Evolutionary conservation across 257 asterid genomes (phyloP), one percentile per base, ranked within the genome.

Genomic region (Solanum dulcamara): DNA sequence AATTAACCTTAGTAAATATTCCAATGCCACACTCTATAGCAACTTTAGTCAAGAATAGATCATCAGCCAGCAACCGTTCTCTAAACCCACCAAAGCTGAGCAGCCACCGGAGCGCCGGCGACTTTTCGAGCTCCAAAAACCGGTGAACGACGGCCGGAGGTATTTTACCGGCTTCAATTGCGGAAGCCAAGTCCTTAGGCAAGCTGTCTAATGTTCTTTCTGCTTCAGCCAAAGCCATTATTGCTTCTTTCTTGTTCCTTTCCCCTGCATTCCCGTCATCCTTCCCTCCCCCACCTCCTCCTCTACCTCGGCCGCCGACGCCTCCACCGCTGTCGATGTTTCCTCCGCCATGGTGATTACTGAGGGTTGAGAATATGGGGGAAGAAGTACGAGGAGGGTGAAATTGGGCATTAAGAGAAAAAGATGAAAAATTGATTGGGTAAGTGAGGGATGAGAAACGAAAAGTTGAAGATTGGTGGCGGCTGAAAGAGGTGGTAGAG

Each of bases 11-110:
- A 44, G 98, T 96, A 77, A 96, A 96, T 88, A 94, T 86, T 77
- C 98, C 99, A 86, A 96, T 96, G 59, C 99, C 99, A 86, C 99
- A 96, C 84, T 96, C 99, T 79, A 94, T 96, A n/a, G 86, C 99
- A 89, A 96, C 98, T 90, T 96, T 96, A 84, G 99, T 93, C 93
- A 96, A 86, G 94, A 96, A 96, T 46, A 96, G 97, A 91, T 96
- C 99, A 88, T 94, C 99, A 3, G 97, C 99, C 24, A 96, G 91
- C 91, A 96, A 87, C 85, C 99, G 92, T 74, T 96, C 99, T 90
- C 92, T 96, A 72, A 96, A 96, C 53, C 98, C 99, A 42, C 93
- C 96, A 75, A 96, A 94, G 40, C 67, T 85, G 68, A 96, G 94
- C 92, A 96, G 40, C 99, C 98, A 96, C 2, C 92, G 66, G 51